These are phyloP conservation scores for Diplotaxis tenuifolia DNA, from an alignment of 345 rosid species.

Conservation along the genomic window DNA sequence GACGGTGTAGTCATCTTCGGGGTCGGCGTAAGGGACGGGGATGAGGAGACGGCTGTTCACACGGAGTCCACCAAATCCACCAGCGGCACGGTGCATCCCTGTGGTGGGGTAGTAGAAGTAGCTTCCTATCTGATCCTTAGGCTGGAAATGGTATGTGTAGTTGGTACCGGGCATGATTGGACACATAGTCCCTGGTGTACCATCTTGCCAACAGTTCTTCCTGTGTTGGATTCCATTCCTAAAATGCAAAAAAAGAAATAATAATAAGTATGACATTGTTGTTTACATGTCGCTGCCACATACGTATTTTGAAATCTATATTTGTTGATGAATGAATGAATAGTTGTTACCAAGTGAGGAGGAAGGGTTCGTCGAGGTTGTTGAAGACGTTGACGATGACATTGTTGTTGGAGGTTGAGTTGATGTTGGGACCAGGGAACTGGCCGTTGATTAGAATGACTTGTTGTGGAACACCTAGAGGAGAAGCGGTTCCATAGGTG, in stretches of 20 bases:
- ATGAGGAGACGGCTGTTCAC: slow-evolving; percentile 67
- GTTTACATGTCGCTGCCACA: too few relatives aligned
- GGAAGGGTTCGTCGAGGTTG: slow-evolving; percentile 75
- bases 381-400: slow-evolving; percentile 70
- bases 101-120: slow-evolving; percentile 60
- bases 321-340: background rate
- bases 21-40: slow-evolving; percentile 65
- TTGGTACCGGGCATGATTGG: slow-evolving; percentile 69
- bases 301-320: background rate
- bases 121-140: slow-evolving; percentile 90
- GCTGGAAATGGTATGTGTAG: slow-evolving; percentile 79
- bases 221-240: slow-evolving; percentile 82
- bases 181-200: slow-evolving; percentile 64
- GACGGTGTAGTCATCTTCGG: slow-evolving; percentile 66
- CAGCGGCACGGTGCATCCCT: slow-evolving; percentile 50
- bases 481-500: slow-evolving; percentile 70
- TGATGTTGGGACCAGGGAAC: slow-evolving; percentile 79
- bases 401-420: slow-evolving; percentile 78
- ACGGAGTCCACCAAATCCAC: slow-evolving; percentile 70
- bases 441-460: slow-evolving; percentile 71
- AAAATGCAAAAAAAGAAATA: background rate
- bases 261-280: too few relatives aligned
- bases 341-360: slow-evolving; percentile 53
- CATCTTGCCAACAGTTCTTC: slow-evolving; percentile 88
- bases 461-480: slow-evolving; percentile 72